Evolutionary conservation across 345 rosid genomes (phyloP).

Genomic region (Eucalyptus viminalis): DNA sequence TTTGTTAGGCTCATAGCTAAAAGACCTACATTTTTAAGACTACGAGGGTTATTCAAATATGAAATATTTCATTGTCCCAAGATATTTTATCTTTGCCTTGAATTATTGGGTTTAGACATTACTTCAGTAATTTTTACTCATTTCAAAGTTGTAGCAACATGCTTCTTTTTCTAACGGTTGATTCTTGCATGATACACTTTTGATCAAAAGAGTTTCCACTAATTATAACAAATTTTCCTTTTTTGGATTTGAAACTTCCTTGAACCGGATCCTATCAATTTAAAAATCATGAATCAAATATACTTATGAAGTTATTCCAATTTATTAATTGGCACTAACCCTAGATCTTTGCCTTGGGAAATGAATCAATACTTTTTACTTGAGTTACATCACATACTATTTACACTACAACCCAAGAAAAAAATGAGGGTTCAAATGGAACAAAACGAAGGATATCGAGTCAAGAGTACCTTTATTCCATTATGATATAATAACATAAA

Average conservation of each 20-base stretch:
- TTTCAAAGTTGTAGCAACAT: not conserved
- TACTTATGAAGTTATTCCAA: too few relatives aligned
- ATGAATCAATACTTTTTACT: not conserved
- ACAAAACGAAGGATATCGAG: not conserved
- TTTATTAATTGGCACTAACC: not conserved
- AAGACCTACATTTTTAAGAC: not conserved
- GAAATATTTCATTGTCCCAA: not conserved
- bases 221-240: not conserved
- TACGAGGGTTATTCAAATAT: not conserved
- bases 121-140: not conserved
- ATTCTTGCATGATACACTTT: not conserved
- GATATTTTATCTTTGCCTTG: not conserved
- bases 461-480: not conserved
- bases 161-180: not conserved
- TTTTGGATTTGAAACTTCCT: not conserved
- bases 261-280: not conserved
- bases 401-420: not conserved
- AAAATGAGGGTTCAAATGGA: not conserved
- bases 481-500: too few relatives aligned
- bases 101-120: not conserved
- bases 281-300: too few relatives aligned
- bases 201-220: not conserved
- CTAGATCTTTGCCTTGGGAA: not conserved
- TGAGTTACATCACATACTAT: not conserved
- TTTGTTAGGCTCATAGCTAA: not conserved